Evolutionary conservation across 495 filamentous ascomycete genomes (phyloP).

Genomic region (Oidiodendron maius): DNA sequence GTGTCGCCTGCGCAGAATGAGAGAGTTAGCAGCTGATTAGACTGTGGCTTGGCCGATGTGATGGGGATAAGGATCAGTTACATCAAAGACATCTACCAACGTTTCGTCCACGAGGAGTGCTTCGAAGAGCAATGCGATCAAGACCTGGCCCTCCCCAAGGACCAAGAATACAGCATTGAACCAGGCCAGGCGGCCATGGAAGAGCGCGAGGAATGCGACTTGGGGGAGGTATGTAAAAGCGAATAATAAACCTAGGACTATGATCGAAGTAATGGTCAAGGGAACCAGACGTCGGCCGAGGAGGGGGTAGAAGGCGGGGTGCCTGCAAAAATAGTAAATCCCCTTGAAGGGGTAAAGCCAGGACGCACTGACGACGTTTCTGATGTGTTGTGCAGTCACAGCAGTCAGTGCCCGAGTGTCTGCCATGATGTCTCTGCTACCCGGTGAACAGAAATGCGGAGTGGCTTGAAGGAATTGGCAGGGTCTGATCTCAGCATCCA

Average conservation of each 20-base stretch:
- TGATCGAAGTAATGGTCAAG: constrained; percentile 63
- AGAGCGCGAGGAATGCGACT: constrained; percentile 70
- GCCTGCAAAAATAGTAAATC: constrained; percentile 48
- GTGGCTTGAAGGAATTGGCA: too few species aligned
- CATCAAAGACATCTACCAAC: constrained; percentile 90
- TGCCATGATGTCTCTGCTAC: constrained; percentile 1
- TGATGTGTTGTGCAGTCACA: constrained; percentile 9
- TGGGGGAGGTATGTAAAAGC: constrained; percentile 86
- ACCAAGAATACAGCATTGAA: constrained; percentile 72
- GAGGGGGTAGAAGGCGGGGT: constrained; percentile 59
- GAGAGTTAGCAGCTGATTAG: constrained; percentile 14
- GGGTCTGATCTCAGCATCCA: too few species aligned
- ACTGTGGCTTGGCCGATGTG: neutral
- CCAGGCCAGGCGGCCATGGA: constrained; percentile 77
- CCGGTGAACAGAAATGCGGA: too few species aligned
- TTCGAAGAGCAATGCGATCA: constrained; percentile 73
- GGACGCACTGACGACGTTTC: constrained; percentile 18
- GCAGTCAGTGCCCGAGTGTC: neutral
- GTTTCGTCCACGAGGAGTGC: constrained; percentile 77
- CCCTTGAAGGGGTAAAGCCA: constrained; percentile 23
- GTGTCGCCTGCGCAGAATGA: constrained; percentile 18
- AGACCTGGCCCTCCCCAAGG: constrained; percentile 71
- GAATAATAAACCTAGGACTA: constrained; percentile 72
- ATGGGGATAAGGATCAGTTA: constrained; percentile 36
- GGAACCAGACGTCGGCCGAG: constrained; percentile 64